Base-by-base conservation (phyloP, 1,284 basidiomycete genomes). In the Trichosporon sp. region DNA sequence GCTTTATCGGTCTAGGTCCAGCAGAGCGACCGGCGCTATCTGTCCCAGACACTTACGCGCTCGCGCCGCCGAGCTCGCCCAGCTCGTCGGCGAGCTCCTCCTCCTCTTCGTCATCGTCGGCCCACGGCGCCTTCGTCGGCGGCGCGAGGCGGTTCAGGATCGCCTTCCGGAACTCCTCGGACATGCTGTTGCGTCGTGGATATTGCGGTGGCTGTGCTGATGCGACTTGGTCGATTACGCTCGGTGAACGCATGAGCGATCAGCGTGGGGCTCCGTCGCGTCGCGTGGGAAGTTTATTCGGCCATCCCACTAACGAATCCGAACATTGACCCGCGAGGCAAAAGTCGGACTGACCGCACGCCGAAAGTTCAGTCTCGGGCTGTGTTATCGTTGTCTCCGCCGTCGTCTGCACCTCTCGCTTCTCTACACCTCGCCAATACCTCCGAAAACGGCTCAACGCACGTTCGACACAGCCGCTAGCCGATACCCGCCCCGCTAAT, bases 61-160 rank as follows among this genome's bases (percentile, higher is more conserved):
- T 47, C 21, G 84, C 84, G 6, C 88, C 27, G 15, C 56, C 87
- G 3, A 93, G 82, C 7, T 86, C 84, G 13, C 88, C 87, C n/a
- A 92, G 76, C 0, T 84, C 83, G 75, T 91, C 90, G n/a, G 81
- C 85, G 21, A 83, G 87, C n/a, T 89, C 87, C 9, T 87, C 87
- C 1, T 88, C 86, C 0, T 86, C 86, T 0, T 86, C 85, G 2
- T 84, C 86, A 0, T 73, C 71, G 0, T 76, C 73, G 0, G 81
- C 80, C 81, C 81, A 83, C 3, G 80, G 82, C 11, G 81, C 81
- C 31, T 73, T 65, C 6, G 81, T 83, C 2, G 78, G 78, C 1
- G 77, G 69, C 5, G 82, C 80, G 13, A 83, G 72, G 23, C 76
- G 75, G 65, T 80, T 81, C 64, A 82, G 66, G 21, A 82, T 75